phyloP scores from a whole-genome alignment of 148 eudicot species.

The Spergularia bocconei region DNA sequence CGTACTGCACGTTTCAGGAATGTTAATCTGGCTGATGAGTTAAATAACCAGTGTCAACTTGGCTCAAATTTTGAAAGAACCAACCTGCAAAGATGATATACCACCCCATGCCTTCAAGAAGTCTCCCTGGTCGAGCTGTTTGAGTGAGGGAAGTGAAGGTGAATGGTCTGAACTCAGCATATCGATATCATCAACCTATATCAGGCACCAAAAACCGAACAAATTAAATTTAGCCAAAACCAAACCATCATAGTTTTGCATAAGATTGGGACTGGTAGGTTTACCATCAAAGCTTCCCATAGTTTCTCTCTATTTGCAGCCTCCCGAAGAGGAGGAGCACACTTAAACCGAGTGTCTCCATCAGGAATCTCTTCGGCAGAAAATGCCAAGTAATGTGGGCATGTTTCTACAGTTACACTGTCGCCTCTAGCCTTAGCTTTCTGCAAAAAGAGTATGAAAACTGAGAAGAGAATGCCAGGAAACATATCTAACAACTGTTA shows the following conservation, averaged over 20 bases:
- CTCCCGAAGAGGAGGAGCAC: constrained; percentile 92
- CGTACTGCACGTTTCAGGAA: constrained; percentile 47
- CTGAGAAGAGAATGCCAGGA: not conserved
- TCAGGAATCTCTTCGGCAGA: constrained; percentile 90
- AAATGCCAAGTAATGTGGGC: constrained; percentile 92
- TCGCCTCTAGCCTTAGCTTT: constrained; percentile 87
- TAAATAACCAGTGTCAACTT: not conserved
- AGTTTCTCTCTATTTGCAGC: constrained; percentile 69
- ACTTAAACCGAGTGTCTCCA: constrained; percentile 94
- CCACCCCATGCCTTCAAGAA: constrained; percentile 99
- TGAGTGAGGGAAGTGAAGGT: constrained; percentile 73
- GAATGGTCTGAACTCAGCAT: constrained; percentile 99
- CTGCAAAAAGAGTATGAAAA: constrained; percentile 30
- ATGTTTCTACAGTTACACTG: constrained; percentile 87
- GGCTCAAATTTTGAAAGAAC: constrained; percentile 8
- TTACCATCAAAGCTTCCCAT: constrained; percentile 90
- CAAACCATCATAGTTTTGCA: not conserved
- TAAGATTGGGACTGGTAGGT: not conserved
- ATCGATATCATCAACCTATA: constrained; percentile 81
- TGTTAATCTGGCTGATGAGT: not conserved
- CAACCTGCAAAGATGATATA: constrained; percentile 90
- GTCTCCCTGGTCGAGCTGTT: constrained; percentile 71
- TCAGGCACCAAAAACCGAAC: constrained; percentile 13
- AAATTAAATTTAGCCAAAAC: not conserved
- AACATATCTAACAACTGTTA: no score